A percentile compares a stretch with the other conserved stretches of the same genome.
Evolutionary conservation across 2,329 filamentous ascomycete genomes (phyloP).

Genomic region (Aspergillus hortae): DNA sequence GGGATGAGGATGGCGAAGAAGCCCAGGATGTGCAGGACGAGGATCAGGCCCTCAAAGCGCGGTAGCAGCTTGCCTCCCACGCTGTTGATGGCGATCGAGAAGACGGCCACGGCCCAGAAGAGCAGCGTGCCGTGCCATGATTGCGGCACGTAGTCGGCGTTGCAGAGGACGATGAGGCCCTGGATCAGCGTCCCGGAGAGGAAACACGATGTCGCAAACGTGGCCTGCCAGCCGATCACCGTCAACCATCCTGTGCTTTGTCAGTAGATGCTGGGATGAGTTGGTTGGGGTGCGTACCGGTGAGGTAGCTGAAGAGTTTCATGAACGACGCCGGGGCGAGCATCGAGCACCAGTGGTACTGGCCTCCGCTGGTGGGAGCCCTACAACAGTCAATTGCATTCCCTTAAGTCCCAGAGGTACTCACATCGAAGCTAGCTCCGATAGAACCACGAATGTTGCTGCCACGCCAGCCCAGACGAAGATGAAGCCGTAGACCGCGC

Average conservation of each 20-base stretch:
- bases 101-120: slow-evolving; percentile 41
- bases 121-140: slow-evolving; percentile 51
- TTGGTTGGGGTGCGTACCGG: slow-evolving; percentile 18
- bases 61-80: slow-evolving; percentile 43
- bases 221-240: slow-evolving; percentile 43
- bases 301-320: slow-evolving; percentile 38
- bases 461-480: slow-evolving; percentile 31
- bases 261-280: slow-evolving; percentile 12
- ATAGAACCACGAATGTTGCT: slow-evolving; percentile 23
- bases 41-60: slow-evolving; percentile 46
- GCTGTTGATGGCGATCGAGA: slow-evolving; percentile 43
- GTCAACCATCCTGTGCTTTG: slow-evolving; percentile 37
- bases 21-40: slow-evolving; percentile 51
- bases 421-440: slow-evolving; percentile 34
- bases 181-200: slow-evolving; percentile 34
- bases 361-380: slow-evolving; percentile 34
- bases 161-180: slow-evolving; percentile 36
- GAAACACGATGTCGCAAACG: slow-evolving; percentile 36
- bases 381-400: slow-evolving; percentile 11
- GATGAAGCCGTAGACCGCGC: slow-evolving; percentile 31
- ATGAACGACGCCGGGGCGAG: slow-evolving; percentile 34
- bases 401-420: neutral
- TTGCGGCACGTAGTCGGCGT: slow-evolving; percentile 33
- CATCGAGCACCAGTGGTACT: slow-evolving; percentile 42
- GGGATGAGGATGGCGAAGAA: slow-evolving; percentile 52